Evolutionary conservation across 148 eudicot genomes (phyloP).

Genomic region (Dianthus caryophyllus): DNA sequence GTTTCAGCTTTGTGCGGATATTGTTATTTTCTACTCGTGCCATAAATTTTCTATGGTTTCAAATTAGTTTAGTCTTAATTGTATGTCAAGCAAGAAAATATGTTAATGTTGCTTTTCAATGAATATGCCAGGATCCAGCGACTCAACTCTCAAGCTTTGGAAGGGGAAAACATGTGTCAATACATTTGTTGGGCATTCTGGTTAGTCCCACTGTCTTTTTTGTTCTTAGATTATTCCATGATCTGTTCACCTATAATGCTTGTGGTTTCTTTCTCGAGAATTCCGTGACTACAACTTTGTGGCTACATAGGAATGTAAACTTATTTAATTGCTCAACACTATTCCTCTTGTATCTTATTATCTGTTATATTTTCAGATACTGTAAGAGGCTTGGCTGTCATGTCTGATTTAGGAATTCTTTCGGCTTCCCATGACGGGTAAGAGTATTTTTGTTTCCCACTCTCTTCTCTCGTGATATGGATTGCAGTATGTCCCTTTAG

Average conservation of each 20-base stretch:
- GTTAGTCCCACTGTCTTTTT: constrained; percentile 25
- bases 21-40: not conserved
- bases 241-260: not conserved
- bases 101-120: constrained; percentile 17
- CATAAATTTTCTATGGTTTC: not conserved
- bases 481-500: not conserved
- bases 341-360: not conserved
- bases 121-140: constrained; percentile 76
- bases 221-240: not conserved
- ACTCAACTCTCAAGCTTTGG: constrained; percentile 89
- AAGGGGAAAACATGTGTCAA: constrained; percentile 69
- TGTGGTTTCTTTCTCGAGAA: not conserved
- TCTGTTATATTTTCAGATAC: constrained; percentile 55
- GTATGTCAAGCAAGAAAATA: not conserved
- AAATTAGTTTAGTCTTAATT: not conserved
- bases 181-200: constrained; percentile 73
- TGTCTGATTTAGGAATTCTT: constrained; percentile 75
- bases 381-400: constrained; percentile 77
- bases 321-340: not conserved
- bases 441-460: constrained; percentile 14
- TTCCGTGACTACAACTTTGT: too few relatives aligned
- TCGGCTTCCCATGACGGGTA: constrained; percentile 99
- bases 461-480: not conserved
- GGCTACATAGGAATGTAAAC: too few relatives aligned
- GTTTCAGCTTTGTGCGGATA: not conserved